Evolutionary conservation across 129 eudicot species (phyloP).

Genomic region (Lactuca saligna): DNA sequence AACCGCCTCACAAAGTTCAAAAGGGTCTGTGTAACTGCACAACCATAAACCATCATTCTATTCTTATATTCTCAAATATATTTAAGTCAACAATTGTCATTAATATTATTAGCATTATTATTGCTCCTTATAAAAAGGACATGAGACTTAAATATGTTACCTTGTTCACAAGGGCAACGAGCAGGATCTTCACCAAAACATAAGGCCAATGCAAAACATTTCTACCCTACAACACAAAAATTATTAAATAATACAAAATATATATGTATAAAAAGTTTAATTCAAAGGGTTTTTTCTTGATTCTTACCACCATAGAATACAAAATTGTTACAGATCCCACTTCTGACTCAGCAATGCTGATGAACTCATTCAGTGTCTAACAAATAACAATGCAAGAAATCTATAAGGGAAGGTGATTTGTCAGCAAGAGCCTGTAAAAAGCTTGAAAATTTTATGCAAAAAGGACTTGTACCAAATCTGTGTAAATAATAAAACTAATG

Average conservation of each 20-base stretch:
- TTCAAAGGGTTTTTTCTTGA: conserved; percentile 33
- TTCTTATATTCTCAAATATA: background rate
- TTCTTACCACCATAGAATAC: conserved; percentile 80
- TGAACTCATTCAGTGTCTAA: conserved; percentile 74
- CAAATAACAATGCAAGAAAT: conserved; percentile 40
- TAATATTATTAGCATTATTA: conserved; percentile 18
- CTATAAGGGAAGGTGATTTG: conserved; percentile 70
- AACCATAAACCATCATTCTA: conserved; percentile 9
- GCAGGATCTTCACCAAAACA: conserved; percentile 98
- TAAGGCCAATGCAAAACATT: conserved; percentile 89
- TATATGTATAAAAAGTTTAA: background rate
- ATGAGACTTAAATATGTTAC: conserved; percentile 32
- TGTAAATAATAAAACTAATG: no score
- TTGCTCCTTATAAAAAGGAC: conserved; percentile 15
- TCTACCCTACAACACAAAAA: conserved; percentile 71
- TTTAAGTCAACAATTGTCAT: conserved; percentile 45
- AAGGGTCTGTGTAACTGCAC: conserved; percentile 86
- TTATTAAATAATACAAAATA: background rate
- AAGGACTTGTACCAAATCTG: conserved; percentile 12
- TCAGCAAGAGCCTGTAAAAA: conserved; percentile 67
- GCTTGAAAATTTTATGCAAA: background rate
- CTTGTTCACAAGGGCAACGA: conserved; percentile 97
- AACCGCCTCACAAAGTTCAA: conserved; percentile 87
- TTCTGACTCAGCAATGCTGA: conserved; percentile 73
- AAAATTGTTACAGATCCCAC: conserved; percentile 65